phyloP scores from a whole-genome alignment of 495 filamentous ascomycete genomes.

The Penicillium taxi region DNA sequence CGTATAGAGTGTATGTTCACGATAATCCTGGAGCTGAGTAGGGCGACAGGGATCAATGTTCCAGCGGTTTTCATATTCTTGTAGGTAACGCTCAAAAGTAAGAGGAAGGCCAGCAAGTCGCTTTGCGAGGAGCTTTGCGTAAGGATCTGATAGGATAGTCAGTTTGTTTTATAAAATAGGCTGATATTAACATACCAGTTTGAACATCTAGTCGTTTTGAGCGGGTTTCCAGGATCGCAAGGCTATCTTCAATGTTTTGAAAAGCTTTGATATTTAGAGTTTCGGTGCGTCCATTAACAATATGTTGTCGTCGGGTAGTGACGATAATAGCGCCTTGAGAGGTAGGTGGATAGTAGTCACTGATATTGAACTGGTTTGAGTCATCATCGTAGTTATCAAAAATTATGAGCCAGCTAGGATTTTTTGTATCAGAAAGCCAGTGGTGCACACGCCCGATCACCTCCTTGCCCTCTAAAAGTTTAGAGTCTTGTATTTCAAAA shows the following conservation, averaged over 20 bases:
- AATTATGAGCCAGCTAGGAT: no score
- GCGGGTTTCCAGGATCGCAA: background rate
- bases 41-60: background rate
- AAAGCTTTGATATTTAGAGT: background rate
- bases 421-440: no score
- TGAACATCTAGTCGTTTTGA: background rate
- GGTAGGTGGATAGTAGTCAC: no score
- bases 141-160: background rate
- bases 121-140: background rate
- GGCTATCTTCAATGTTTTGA: background rate
- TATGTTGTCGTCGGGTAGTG: background rate
- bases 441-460: no score
- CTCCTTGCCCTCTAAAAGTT: no score
- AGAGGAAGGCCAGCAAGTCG: slow-evolving; percentile 1
- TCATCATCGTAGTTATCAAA: no score
- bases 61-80: no score
- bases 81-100: no score
- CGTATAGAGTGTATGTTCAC: background rate
- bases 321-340: background rate
- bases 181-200: background rate
- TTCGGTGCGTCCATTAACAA: background rate
- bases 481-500: no score
- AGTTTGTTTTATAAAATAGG: background rate
- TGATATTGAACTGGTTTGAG: no score
- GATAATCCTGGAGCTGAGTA: background rate